Base-by-base conservation (phyloP, 768 basidiomycete species). In the Kwoniella bestiolae region DNA sequence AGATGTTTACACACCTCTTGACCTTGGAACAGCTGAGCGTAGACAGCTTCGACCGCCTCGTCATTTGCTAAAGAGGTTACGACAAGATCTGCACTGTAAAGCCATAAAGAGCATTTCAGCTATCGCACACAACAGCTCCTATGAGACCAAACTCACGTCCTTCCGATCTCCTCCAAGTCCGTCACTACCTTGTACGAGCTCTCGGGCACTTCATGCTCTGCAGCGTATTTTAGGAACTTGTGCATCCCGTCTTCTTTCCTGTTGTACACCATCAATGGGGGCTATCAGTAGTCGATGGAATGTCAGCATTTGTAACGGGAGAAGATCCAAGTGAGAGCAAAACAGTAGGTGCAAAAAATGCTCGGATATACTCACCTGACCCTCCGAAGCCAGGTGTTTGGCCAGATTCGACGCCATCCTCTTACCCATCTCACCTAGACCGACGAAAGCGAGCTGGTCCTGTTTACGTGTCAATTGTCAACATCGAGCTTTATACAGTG, bases 371-470 rank as follows among this genome's bases (percentile, higher is more conserved):
- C 72, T 29, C 32, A 74, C 73, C 52, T 68, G 65, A 21, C 61
- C 66, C 18, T 65, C 47, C 28, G 68, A 50, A 16, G 66, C 64
- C 26, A 75, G 56, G 68, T 85, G 82, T 46, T 81, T 86, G 34
- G 90, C 90, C 34, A 95, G 84, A 79, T 94, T 95, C 38, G 85
- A 84, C 5, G 89, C 90, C 90, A 94, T 93, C 21, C 83, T 79
- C 72, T 84, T 86, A 9, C 90, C 91, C 86, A 92, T 90, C 23
- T 73, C 77, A 1, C 82, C 82, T 7, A 83, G 69, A 28, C 83
- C 83, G 55, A 82, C 76, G 75, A 84, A 85, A 2, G 86, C 87
- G 69, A 88, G 76, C 67, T 82, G 83, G 26, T 72, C 79, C 77
- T 78, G 34, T 9, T 8, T 28, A 12, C 35, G 31, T 66, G 32